phyloP scores from a whole-genome alignment of 208 protist genomes.

The Leishmania arabica region DNA sequence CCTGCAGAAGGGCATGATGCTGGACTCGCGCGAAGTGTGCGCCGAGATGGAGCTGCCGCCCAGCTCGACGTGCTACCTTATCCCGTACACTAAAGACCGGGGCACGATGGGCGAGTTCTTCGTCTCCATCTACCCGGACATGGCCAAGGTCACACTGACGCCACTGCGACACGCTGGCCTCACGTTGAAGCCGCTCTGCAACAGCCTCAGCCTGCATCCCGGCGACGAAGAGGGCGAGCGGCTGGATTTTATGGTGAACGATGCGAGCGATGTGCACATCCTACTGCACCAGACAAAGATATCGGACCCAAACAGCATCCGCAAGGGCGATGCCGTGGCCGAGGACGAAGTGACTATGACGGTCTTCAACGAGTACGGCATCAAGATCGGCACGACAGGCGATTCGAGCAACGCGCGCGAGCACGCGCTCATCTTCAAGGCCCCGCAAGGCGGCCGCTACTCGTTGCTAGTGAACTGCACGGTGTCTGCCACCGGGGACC shows the following conservation, averaged over 20 bases:
- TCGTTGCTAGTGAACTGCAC: constrained; percentile 54
- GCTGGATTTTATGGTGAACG: constrained; percentile 70
- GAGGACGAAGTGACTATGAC: constrained; percentile 59
- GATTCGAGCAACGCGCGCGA: constrained; percentile 69
- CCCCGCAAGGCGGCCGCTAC: constrained; percentile 69
- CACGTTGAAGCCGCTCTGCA: constrained; percentile 48
- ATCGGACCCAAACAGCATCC: constrained; percentile 34
- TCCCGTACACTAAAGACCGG: constrained; percentile 83
- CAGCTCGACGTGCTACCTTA: constrained; percentile 75
- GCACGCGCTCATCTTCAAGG: constrained; percentile 75
- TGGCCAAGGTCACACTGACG: constrained; percentile 76
- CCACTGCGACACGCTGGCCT: constrained; percentile 71
- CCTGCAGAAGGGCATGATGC: constrained; percentile 82
- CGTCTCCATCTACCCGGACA: constrained; percentile 85
- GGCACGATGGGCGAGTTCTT: constrained; percentile 65
- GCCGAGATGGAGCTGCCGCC: constrained; percentile 77
- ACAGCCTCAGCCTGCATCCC: constrained; percentile 32
- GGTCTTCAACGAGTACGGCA: constrained; percentile 78
- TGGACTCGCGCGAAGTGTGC: constrained; percentile 81
- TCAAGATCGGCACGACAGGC: constrained; percentile 59
- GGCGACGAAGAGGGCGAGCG: constrained; percentile 38
- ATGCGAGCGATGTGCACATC: constrained; percentile 80
- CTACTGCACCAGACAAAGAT: constrained; percentile 71
- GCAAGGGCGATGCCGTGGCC: constrained; percentile 56
- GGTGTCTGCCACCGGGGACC: constrained; percentile 17